Evolutionary conservation across 75 land plant species (phyloP).

Genomic region (Ceratopteris richardii): DNA sequence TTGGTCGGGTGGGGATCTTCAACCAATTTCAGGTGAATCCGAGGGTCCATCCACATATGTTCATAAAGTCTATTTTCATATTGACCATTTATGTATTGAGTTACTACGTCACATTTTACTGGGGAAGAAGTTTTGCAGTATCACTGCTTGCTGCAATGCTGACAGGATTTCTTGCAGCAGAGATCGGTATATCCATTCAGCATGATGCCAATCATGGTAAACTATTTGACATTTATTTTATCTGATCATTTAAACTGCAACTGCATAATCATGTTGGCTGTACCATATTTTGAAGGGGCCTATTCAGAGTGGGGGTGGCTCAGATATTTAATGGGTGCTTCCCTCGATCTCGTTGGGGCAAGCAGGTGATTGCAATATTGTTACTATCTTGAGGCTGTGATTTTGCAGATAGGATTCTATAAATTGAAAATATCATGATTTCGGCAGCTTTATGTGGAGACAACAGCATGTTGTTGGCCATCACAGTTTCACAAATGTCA

Average conservation of each 20-base stretch:
- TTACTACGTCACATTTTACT: slow-evolving; percentile 32
- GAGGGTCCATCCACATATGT: slow-evolving; percentile 40
- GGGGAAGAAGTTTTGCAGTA: slow-evolving; percentile 16
- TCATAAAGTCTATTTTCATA: slow-evolving; percentile 26
- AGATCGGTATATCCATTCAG: slow-evolving; percentile 38
- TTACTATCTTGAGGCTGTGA: not conserved
- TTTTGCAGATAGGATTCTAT: not conserved
- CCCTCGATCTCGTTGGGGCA: slow-evolving; percentile 39
- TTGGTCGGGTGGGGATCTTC: too few species aligned
- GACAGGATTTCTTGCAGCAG: slow-evolving; percentile 41
- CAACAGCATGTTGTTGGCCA: slow-evolving; percentile 53
- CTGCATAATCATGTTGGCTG: too few species aligned
- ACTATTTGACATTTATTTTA: too few species aligned
- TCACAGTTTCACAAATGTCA: slow-evolving; percentile 43
- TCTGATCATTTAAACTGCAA: too few species aligned
- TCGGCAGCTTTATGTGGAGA: slow-evolving; percentile 45
- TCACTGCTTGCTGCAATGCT: slow-evolving; percentile 20
- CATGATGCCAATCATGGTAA: slow-evolving; percentile 50
- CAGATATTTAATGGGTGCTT: slow-evolving; percentile 39
- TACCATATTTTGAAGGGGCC: slow-evolving; percentile 26
- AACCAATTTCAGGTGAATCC: slow-evolving; percentile 39
- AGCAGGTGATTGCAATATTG: slow-evolving; percentile 25
- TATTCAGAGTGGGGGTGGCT: slow-evolving; percentile 16
- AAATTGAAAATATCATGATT: too few species aligned
- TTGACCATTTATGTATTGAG: slow-evolving; percentile 23